phyloP scores from a whole-genome alignment of 306 rosid genomes.

The Parietaria judaica region DNA sequence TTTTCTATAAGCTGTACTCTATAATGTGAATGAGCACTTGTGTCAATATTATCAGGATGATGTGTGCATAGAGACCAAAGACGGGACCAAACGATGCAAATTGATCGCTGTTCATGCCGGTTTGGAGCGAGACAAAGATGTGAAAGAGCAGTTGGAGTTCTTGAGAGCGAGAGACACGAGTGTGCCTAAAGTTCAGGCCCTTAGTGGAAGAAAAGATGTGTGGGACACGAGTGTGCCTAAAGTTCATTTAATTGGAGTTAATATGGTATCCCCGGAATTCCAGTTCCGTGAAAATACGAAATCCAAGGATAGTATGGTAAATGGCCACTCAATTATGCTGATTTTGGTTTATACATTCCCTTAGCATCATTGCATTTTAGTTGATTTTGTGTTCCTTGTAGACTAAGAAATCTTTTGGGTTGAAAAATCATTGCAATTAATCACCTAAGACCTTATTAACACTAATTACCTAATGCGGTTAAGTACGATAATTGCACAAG shows the following conservation, averaged over 20 bases:
- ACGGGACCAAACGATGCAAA: slow-evolving; percentile 50
- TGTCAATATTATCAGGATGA: slow-evolving; percentile 54
- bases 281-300: too few species aligned
- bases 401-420: too few species aligned
- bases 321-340: too few species aligned
- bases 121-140: slow-evolving; percentile 55
- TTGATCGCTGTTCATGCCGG: slow-evolving; percentile 95
- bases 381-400: too few species aligned
- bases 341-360: background rate
- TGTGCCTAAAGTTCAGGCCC: slow-evolving; percentile 49
- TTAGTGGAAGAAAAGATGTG: slow-evolving; percentile 68
- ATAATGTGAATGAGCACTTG: slow-evolving; percentile 16
- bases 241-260: slow-evolving; percentile 8
- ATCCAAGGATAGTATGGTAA: too few species aligned
- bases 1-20: too few species aligned
- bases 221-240: slow-evolving; percentile 66
- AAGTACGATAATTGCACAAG: too few species aligned
- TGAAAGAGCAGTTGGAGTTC: slow-evolving; percentile 52
- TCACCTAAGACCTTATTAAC: slow-evolving; percentile 12
- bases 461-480: too few species aligned
- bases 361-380: background rate
- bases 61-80: slow-evolving; percentile 52
- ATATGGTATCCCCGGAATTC: too few species aligned
- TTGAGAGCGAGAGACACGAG: slow-evolving; percentile 66
- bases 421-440: too few species aligned